Conservation (phyloP, 2,329 filamentous ascomycete species). For the Monosporascus sp. region DNA sequence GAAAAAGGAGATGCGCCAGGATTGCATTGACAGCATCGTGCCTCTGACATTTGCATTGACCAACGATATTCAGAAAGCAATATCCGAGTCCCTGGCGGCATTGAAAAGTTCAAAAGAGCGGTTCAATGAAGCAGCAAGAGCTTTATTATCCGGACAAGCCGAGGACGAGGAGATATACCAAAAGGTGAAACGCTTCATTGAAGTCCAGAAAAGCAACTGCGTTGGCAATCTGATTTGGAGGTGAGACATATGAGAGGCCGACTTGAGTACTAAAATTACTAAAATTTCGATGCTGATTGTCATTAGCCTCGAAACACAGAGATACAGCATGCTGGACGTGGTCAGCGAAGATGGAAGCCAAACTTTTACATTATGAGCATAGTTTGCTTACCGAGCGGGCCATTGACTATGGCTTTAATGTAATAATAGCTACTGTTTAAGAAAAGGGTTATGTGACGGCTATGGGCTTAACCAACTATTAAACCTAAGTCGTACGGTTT, state of each 20-base stretch:
- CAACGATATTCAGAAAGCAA: neutral
- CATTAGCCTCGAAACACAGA: neutral
- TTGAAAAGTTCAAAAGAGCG: constrained; percentile 1
- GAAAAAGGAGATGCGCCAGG: constrained; percentile 11
- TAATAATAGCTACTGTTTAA: too few species aligned
- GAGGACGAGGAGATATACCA: neutral
- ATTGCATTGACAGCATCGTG: constrained; percentile 5
- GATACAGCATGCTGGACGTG: neutral
- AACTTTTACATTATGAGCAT: neutral
- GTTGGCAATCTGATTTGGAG: constrained; percentile 3
- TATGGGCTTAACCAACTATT: too few species aligned
- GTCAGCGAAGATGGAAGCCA: neutral
- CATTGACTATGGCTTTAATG: too few species aligned
- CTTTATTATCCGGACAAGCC: neutral
- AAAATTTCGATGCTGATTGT: neutral
- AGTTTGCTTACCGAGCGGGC: too few species aligned
- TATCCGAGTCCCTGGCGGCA: neutral
- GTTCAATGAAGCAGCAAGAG: constrained; percentile 2
- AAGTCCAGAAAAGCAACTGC: constrained; percentile 5
- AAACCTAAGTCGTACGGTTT: too few species aligned
- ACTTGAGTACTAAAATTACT: neutral
- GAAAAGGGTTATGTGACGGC: too few species aligned
- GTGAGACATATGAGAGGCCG: neutral
- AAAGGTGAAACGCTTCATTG: constrained; percentile 2
- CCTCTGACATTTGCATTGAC: constrained; percentile 2